Conservation (phyloP, 208 protist species). For the Angomonas ambiguus region DNA sequence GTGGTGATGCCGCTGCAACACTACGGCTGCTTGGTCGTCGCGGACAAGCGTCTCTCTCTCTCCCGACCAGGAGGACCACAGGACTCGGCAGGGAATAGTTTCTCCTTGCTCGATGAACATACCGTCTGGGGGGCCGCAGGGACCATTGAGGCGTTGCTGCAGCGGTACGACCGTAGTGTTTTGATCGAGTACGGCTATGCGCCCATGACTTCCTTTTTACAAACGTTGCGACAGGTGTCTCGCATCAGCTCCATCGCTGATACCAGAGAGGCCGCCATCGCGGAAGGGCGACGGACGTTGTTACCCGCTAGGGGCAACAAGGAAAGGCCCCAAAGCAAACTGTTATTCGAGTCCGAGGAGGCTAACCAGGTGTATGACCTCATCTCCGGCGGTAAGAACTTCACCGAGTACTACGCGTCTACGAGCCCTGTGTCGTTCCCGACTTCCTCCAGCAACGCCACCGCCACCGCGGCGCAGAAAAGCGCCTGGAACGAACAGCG, state of each 20-base stretch:
- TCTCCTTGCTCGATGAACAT: slow-evolving; percentile 64
- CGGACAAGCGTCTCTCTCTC: slow-evolving; percentile 34
- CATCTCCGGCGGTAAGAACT: background rate
- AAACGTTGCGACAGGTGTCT: background rate
- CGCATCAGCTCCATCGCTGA: background rate
- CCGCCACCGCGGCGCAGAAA: background rate
- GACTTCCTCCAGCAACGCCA: too few relatives aligned
- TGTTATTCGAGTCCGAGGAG: background rate
- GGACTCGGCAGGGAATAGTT: slow-evolving; percentile 1
- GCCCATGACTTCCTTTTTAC: slow-evolving; percentile 16
- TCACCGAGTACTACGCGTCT: background rate
- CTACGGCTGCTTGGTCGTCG: slow-evolving; percentile 47
- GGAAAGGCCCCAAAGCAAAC: background rate
- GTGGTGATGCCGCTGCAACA: slow-evolving; percentile 5
- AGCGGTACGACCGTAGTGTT: slow-evolving; percentile 43
- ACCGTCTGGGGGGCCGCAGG: slow-evolving; percentile 54
- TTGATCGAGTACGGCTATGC: slow-evolving; percentile 38
- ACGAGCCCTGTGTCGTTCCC: too few relatives aligned
- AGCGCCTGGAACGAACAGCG: background rate
- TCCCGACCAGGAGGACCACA: background rate
- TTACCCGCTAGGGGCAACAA: background rate
- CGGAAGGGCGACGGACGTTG: background rate
- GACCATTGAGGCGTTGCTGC: slow-evolving; percentile 50
- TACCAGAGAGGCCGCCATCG: background rate
- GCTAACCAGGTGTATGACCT: background rate